phyloP scores from a whole-genome alignment of 1,284 basidiomycete species.

The Vanrija sp. region DNA sequence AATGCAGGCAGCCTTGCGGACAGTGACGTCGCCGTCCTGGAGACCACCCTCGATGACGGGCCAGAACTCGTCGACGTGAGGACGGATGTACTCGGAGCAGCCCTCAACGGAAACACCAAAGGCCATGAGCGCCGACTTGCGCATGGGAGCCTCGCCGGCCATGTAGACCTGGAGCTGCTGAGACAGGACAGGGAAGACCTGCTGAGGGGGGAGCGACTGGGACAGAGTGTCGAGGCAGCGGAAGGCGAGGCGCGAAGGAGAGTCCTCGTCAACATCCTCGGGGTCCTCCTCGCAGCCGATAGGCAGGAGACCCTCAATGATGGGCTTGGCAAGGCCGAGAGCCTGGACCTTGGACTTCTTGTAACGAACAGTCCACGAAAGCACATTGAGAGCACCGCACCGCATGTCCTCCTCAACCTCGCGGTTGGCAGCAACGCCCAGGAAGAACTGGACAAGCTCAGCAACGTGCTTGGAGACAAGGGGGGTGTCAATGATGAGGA shows the following conservation, averaged over 20 bases:
- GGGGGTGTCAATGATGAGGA: conserved; percentile 91
- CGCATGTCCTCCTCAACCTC: conserved; percentile 76
- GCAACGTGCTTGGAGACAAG: conserved; percentile 84
- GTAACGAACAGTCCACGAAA: conserved; percentile 95
- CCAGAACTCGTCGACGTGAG: conserved; percentile 89
- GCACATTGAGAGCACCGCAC: conserved; percentile 85
- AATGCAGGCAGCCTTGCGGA: conserved; percentile 91
- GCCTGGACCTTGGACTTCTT: conserved; percentile 96
- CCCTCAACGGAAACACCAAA: conserved; percentile 96
- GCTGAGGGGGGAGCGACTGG: conserved; percentile 87
- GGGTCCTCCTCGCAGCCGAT: conserved; percentile 86
- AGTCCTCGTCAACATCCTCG: conserved; percentile 74
- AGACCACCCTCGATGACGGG: conserved; percentile 89
- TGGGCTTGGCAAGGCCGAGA: conserved; percentile 76
- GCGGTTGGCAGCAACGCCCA: conserved; percentile 77
- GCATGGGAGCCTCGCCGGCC: conserved; percentile 69
- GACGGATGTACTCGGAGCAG: conserved; percentile 96
- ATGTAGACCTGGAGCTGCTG: conserved; percentile 78
- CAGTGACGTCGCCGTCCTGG: conserved; percentile 73
- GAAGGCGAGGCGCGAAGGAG: conserved; percentile 88
- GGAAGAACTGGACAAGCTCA: conserved; percentile 83
- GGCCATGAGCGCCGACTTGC: conserved; percentile 93
- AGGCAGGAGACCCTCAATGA: conserved; percentile 88
- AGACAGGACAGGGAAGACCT: conserved; percentile 93
- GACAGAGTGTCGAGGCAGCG: conserved; percentile 93